Conservation (phyloP, 306 rosid genomes). For the Rubus parviflorus region DNA sequence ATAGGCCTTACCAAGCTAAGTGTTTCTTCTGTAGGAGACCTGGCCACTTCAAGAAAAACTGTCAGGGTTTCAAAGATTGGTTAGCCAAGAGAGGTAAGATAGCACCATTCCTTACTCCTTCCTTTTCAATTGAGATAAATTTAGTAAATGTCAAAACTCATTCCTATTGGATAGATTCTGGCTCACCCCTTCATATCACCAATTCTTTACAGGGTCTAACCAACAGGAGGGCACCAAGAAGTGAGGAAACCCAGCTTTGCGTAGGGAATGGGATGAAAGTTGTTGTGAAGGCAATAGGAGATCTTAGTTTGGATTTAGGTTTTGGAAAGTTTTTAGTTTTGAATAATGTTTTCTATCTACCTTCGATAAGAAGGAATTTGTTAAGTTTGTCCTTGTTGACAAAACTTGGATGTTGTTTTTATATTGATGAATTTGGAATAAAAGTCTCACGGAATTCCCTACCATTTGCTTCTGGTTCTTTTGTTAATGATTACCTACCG, state of each 20-base stretch:
- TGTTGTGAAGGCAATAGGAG: neutral
- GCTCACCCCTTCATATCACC: neutral
- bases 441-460: too few species aligned
- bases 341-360: neutral
- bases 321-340: neutral
- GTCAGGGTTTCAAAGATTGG: neutral
- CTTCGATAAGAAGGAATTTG: neutral
- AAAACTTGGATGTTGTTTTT: too few species aligned
- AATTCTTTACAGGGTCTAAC: neutral
- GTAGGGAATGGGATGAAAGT: neutral
- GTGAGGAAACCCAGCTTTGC: neutral
- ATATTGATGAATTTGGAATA: too few species aligned
- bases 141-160: too few species aligned
- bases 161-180: conserved; percentile 1
- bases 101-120: neutral
- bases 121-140: too few species aligned
- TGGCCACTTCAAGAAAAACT: conserved; percentile 4
- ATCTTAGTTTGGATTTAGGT: neutral
- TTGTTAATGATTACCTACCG: too few species aligned
- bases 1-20: neutral
- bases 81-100: conserved; percentile 5
- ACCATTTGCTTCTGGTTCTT: too few species aligned
- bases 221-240: too few species aligned
- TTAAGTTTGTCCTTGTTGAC: too few species aligned
- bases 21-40: conserved; percentile 7